phyloP scores from a whole-genome alignment of 179 eudicot species.

The Gypsophila paniculata region DNA sequence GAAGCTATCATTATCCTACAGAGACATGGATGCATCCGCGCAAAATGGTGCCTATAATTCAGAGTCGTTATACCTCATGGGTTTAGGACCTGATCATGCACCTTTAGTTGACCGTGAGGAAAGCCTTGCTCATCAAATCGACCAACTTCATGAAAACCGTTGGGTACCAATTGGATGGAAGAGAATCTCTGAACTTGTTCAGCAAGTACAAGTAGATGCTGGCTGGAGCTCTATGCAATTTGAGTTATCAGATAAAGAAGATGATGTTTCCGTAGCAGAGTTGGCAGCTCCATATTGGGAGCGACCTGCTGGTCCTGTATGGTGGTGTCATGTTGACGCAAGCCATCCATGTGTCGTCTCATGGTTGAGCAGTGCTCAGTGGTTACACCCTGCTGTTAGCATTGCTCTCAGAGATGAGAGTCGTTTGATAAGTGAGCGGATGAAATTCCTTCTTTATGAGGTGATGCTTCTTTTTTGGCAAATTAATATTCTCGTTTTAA shows the following conservation, averaged over 20 bases:
- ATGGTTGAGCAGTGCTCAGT: constrained; percentile 77
- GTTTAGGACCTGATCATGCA: constrained; percentile 32
- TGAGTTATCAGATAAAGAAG: constrained; percentile 58
- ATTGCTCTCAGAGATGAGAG: constrained; percentile 93
- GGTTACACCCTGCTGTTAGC: constrained; percentile 95
- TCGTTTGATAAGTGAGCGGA: constrained; percentile 80
- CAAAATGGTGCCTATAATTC: constrained; percentile 31
- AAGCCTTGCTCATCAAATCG: constrained; percentile 28
- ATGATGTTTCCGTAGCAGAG: constrained; percentile 80
- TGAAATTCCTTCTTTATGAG: constrained; percentile 93
- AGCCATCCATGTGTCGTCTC: constrained; percentile 53
- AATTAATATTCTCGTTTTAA: background rate
- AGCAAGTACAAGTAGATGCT: constrained; percentile 58
- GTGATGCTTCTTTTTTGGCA: constrained; percentile 31
- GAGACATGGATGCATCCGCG: constrained; percentile 28
- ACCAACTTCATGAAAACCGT: constrained; percentile 44
- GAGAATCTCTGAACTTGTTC: constrained; percentile 69
- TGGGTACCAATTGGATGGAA: constrained; percentile 97
- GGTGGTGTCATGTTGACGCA: constrained; percentile 96
- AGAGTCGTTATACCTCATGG: constrained; percentile 35
- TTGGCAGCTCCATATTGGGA: constrained; percentile 95
- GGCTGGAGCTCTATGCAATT: constrained; percentile 58
- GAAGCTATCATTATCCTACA: constrained; percentile 30
- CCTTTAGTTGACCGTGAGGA: constrained; percentile 31
- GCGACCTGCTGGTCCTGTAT: constrained; percentile 83